A percentile compares a stretch with the other conserved stretches of the same genome.
These are phyloP conservation scores for Lentithecium fluviatile DNA, from an alignment of 495 filamentous ascomycete species.

Conservation along the genomic window DNA sequence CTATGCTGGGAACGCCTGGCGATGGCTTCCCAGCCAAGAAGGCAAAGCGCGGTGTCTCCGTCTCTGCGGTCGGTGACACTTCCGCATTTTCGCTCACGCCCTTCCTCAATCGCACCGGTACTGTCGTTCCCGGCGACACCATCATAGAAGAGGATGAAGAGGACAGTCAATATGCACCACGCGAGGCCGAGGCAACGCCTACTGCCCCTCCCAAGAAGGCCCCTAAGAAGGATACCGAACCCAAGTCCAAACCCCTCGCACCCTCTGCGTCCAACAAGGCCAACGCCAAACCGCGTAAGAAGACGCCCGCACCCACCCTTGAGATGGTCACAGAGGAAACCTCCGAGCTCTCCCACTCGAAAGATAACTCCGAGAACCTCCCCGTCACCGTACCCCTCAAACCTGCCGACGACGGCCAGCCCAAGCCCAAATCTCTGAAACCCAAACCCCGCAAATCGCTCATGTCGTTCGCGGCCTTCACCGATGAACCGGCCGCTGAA, in stretches of 20 bases:
- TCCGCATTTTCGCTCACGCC: conserved; percentile 91
- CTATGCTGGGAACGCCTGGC: conserved; percentile 66
- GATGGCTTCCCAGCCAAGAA: conserved; percentile 51
- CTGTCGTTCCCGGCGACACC: conserved; percentile 48
- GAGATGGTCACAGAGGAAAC: conserved; percentile 54
- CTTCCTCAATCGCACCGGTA: conserved; percentile 76
- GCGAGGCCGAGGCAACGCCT: conserved; percentile 30
- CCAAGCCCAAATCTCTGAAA: conserved; percentile 36
- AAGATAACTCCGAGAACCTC: conserved; percentile 26
- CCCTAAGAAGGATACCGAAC: conserved; percentile 30
- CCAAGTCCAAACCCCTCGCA: conserved; percentile 40
- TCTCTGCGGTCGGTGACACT: conserved; percentile 67
- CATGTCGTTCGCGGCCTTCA: conserved; percentile 43
- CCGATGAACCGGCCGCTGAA: conserved; percentile 47
- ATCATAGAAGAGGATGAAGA: conserved; percentile 37
- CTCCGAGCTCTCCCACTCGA: conserved; percentile 37
- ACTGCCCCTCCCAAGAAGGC: conserved; percentile 41
- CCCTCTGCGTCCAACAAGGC: conserved; percentile 33
- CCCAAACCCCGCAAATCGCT: conserved; percentile 44
- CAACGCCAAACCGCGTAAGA: conserved; percentile 45
- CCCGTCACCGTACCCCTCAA: conserved; percentile 31
- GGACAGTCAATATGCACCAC: conserved; percentile 24
- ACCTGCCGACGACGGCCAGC: conserved; percentile 21
- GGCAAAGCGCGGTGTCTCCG: conserved; percentile 45
- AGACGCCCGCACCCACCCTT: conserved; percentile 44